phyloP scores from a whole-genome alignment of 1,284 basidiomycete genomes.

The Cryptococcus deneoformans region DNA sequence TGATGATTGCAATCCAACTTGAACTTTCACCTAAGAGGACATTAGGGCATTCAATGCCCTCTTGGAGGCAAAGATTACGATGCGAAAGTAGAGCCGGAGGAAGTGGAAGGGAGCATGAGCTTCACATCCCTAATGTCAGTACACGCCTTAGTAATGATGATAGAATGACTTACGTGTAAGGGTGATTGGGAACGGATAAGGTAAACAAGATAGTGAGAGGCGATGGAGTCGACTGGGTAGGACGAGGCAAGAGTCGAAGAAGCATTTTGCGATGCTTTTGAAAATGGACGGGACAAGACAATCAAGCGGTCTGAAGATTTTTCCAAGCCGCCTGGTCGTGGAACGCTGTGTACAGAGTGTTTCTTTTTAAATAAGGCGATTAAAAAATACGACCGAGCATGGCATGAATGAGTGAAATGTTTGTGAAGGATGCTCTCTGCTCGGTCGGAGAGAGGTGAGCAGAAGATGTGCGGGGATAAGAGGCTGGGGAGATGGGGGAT shows the following conservation, averaged over 20 bases:
- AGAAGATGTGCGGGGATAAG: too few relatives aligned
- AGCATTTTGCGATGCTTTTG: conserved; percentile 55
- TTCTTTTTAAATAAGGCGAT: too few relatives aligned
- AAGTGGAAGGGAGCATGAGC: conserved; percentile 44
- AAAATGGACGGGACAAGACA: too few relatives aligned
- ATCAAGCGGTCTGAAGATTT: too few relatives aligned
- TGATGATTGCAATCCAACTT: conserved; percentile 47
- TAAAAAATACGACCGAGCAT: too few relatives aligned
- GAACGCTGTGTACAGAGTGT: too few relatives aligned
- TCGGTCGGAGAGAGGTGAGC: too few relatives aligned
- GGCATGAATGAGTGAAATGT: too few relatives aligned
- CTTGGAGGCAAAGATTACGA: conserved; percentile 41
- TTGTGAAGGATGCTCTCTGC: too few relatives aligned
- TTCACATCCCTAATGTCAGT: conserved; percentile 58
- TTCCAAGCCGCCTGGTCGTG: too few relatives aligned
- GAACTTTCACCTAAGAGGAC: conserved; percentile 49
- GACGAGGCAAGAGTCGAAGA: conserved; percentile 60
- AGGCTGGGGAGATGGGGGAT: background rate
- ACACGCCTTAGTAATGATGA: conserved; percentile 52
- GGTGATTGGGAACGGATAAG: conserved; percentile 59
- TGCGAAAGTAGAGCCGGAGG: conserved; percentile 49
- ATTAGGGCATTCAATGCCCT: conserved; percentile 48
- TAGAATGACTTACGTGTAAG: conserved; percentile 46
- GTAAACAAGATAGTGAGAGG: conserved; percentile 69
- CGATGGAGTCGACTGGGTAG: conserved; percentile 54